Evolutionary conservation across 345 rosid genomes (phyloP).

Genomic region (Psidium guajava): DNA sequence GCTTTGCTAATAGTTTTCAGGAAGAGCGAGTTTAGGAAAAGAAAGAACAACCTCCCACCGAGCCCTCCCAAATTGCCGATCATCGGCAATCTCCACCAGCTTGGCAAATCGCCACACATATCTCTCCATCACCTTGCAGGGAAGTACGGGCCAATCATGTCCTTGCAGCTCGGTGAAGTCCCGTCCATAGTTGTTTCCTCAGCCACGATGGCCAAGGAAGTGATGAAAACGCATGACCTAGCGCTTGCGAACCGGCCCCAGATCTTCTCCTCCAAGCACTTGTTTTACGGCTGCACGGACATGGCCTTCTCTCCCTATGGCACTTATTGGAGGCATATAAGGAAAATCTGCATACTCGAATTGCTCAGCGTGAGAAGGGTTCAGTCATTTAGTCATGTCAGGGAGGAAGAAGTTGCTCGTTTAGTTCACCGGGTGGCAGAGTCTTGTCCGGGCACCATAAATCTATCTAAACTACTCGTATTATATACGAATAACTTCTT

Average conservation of each 20-base stretch:
- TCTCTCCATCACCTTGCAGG: slow-evolving; percentile 19
- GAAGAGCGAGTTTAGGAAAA: slow-evolving; percentile 1
- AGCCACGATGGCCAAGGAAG: slow-evolving; percentile 20
- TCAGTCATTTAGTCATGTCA: slow-evolving; percentile 18
- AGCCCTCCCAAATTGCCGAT: slow-evolving; percentile 32
- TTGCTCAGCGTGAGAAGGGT: slow-evolving; percentile 24
- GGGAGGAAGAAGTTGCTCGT: slow-evolving; percentile 31
- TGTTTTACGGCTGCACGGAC: slow-evolving; percentile 25
- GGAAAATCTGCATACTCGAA: slow-evolving; percentile 31
- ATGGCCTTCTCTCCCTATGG: slow-evolving; percentile 31
- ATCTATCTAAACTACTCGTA: slow-evolving; percentile 14
- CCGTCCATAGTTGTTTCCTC: slow-evolving; percentile 39
- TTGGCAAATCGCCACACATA: slow-evolving; percentile 17
- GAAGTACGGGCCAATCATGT: slow-evolving; percentile 23
- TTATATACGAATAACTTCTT: slow-evolving; percentile 18
- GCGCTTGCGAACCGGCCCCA: slow-evolving; percentile 24
- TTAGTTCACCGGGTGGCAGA: slow-evolving; percentile 17
- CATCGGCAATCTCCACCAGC: slow-evolving; percentile 41
- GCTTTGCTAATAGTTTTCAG: slow-evolving; percentile 6
- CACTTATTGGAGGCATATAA: slow-evolving; percentile 23
- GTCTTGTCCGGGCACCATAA: slow-evolving; percentile 3
- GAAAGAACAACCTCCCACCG: slow-evolving; percentile 28
- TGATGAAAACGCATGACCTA: slow-evolving; percentile 35
- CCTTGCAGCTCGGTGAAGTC: slow-evolving; percentile 30
- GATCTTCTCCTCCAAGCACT: slow-evolving; percentile 18